A percentile compares a stretch with the other conserved stretches of the same genome.
Conservation (phyloP, 805 yeast species). For the Cyberlindnera xishuangbannaensis region DNA sequence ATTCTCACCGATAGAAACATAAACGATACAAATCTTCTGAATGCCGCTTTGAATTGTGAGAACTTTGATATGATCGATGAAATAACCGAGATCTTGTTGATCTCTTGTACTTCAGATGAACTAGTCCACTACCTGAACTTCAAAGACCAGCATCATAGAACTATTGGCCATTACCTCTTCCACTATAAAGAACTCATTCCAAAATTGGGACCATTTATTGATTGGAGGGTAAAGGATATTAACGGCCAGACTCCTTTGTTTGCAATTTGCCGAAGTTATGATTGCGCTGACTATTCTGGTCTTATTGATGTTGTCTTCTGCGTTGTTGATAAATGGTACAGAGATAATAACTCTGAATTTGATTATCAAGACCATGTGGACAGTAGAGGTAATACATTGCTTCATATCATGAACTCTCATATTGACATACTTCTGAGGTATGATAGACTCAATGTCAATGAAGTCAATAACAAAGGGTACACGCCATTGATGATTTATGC, state of each 20-base stretch:
- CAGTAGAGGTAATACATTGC: slow-evolving; percentile 61
- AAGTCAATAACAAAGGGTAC: slow-evolving; percentile 47
- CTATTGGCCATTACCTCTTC: slow-evolving; percentile 69
- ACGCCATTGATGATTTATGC: slow-evolving; percentile 71
- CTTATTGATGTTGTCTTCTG: slow-evolving; percentile 43
- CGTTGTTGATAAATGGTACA: slow-evolving; percentile 40
- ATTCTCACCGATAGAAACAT: slow-evolving; percentile 57
- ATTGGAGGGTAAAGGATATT: slow-evolving; percentile 65
- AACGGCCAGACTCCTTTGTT: slow-evolving; percentile 75
- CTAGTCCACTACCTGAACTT: slow-evolving; percentile 41
- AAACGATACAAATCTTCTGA: slow-evolving; percentile 50
- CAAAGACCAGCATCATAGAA: slow-evolving; percentile 48
- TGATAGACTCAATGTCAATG: slow-evolving; percentile 47
- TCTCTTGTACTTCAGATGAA: slow-evolving; percentile 41
- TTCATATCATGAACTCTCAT: slow-evolving; percentile 62
- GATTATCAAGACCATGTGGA: slow-evolving; percentile 65
- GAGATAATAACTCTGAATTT: slow-evolving; percentile 25
- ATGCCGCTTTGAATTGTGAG: slow-evolving; percentile 55
- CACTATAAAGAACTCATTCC: slow-evolving; percentile 48
- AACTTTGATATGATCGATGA: slow-evolving; percentile 40
- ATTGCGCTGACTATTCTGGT: slow-evolving; percentile 54
- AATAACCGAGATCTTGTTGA: slow-evolving; percentile 38
- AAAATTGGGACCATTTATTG: slow-evolving; percentile 48
- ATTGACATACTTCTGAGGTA: slow-evolving; percentile 35
- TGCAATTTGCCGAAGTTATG: slow-evolving; percentile 73